A percentile compares a stretch with the other conserved stretches of the same genome.
These are phyloP conservation scores for Pistacia integerrima DNA, from an alignment of 345 rosid genomes.

Conservation along the genomic window DNA sequence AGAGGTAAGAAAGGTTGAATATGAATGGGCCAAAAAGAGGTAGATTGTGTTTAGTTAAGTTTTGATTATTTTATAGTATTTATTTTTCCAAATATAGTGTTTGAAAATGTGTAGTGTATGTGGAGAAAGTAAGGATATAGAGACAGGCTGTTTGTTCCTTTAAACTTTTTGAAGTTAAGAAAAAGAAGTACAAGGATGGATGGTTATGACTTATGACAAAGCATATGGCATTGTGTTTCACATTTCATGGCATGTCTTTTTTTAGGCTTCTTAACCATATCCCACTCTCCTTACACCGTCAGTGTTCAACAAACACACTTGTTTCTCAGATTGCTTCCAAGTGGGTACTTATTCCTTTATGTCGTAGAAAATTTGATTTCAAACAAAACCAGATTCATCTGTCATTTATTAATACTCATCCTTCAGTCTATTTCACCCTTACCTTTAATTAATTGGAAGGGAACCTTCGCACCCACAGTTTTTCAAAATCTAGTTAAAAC, in stretches of 20 bases:
- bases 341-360: neutral
- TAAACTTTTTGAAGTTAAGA: slow-evolving; percentile 23
- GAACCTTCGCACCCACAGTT: no score
- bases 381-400: neutral
- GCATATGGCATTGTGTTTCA: slow-evolving; percentile 53
- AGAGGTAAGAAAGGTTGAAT: slow-evolving; percentile 9
- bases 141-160: slow-evolving; percentile 50
- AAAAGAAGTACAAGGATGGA: slow-evolving; percentile 28
- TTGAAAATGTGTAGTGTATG: slow-evolving; percentile 12
- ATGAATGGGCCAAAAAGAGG: slow-evolving; percentile 4
- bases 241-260: slow-evolving; percentile 50
- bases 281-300: slow-evolving; percentile 18
- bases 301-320: slow-evolving; percentile 9
- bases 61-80: slow-evolving; percentile 9
- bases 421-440: no score
- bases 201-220: slow-evolving; percentile 25
- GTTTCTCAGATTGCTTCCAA: neutral
- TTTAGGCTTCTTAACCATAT: slow-evolving; percentile 10
- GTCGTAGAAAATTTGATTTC: neutral
- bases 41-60: slow-evolving; percentile 11
- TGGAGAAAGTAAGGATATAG: slow-evolving; percentile 17
- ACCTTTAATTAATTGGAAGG: no score
- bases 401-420: neutral
- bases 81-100: slow-evolving; percentile 48
- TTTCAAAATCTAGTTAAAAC: no score